phyloP scores from a whole-genome alignment of 73 alveolate genomes.

The Paramecium bursaria region DNA sequence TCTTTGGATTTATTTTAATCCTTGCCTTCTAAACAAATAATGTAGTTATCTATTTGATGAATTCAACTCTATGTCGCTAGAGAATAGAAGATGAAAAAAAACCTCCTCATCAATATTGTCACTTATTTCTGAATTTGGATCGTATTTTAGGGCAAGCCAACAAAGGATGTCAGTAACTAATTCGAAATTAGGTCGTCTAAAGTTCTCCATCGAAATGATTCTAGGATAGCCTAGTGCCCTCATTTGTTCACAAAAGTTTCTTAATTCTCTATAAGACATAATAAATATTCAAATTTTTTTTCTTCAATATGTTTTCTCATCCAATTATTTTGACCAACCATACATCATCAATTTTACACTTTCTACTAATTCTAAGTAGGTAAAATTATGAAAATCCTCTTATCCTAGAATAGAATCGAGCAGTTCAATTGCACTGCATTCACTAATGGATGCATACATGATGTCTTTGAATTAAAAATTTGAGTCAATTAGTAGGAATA shows the following conservation, averaged over 20 bases:
- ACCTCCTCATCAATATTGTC: slow-evolving; percentile 97
- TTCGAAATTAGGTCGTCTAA: slow-evolving; percentile 96
- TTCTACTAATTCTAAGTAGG: too few species aligned
- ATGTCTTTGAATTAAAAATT: too few species aligned
- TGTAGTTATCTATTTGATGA: slow-evolving; percentile 89
- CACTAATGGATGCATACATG: too few species aligned
- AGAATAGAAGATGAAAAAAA: too few species aligned
- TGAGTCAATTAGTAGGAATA: too few species aligned
- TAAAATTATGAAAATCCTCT: too few species aligned
- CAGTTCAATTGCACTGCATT: too few species aligned
- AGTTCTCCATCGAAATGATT: slow-evolving; percentile 96
- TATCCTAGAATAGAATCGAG: too few species aligned
- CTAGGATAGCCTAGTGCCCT: slow-evolving; percentile 97
- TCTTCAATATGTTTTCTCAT: too few species aligned
- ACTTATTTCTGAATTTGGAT: slow-evolving; percentile 92
- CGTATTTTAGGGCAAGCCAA: slow-evolving; percentile 96
- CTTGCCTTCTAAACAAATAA: slow-evolving; percentile 93
- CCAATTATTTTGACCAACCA: too few species aligned
- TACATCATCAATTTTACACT: too few species aligned
- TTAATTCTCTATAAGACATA: slow-evolving; percentile 98
- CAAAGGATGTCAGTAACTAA: slow-evolving; percentile 95
- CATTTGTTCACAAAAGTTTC: slow-evolving; percentile 99
- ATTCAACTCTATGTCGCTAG: slow-evolving; percentile 91
- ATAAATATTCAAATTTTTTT: too few species aligned
- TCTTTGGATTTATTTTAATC: slow-evolving; percentile 95